These are phyloP conservation scores for Vachellia pachyceras DNA, from an alignment of 306 rosid species.

Conservation along the genomic window DNA sequence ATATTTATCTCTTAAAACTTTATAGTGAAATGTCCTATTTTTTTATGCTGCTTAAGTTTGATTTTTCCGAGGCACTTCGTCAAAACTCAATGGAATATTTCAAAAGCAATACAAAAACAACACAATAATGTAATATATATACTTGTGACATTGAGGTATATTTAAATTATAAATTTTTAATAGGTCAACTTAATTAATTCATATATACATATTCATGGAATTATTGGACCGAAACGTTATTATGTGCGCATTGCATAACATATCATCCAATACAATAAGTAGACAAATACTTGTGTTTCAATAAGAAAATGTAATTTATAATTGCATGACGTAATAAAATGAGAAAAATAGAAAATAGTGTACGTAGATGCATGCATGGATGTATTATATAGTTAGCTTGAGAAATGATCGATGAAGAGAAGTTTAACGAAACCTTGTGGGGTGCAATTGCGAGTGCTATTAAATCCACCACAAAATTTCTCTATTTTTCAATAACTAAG, in stretches of 20 bases:
- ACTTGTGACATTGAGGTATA: neutral
- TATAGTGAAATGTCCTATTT: too few species aligned
- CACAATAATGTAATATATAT: neutral
- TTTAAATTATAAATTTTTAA: neutral
- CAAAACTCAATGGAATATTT: neutral
- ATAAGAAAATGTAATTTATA: neutral
- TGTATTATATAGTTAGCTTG: neutral
- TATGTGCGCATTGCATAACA: neutral
- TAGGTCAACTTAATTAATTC: neutral
- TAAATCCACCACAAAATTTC: conserved; percentile 13
- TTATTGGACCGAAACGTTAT: neutral
- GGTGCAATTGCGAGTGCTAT: neutral
- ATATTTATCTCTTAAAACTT: too few species aligned
- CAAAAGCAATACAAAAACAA: too few species aligned
- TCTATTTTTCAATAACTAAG: neutral
- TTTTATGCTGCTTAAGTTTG: neutral
- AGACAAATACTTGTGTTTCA: neutral
- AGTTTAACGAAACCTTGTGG: conserved; percentile 29
- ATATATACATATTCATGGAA: neutral
- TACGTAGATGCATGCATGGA: conserved; percentile 6
- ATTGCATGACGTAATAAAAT: neutral
- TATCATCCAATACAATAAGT: neutral
- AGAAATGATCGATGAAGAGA: conserved; percentile 14
- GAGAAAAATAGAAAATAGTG: neutral
- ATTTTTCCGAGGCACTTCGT: neutral